Conservation (phyloP, 768 basidiomycete genomes). For the Tulasnella sp. region DNA sequence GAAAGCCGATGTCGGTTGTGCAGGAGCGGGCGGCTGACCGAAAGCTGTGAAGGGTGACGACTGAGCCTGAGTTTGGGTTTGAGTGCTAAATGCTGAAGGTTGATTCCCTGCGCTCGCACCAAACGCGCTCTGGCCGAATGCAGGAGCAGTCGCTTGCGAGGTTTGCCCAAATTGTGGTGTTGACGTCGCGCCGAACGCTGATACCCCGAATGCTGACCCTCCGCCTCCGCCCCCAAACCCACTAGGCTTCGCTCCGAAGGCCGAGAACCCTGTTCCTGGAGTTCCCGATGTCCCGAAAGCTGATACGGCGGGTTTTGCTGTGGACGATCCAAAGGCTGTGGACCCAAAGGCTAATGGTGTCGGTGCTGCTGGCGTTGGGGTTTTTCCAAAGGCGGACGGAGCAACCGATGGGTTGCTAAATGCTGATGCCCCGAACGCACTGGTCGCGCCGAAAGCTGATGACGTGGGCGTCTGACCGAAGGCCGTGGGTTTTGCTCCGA, state of each 20-base stretch:
- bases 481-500: constrained; percentile 22
- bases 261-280: constrained; percentile 20
- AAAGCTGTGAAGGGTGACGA: constrained; percentile 15
- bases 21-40: constrained; percentile 24
- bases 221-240: constrained; percentile 12
- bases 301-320: constrained; percentile 23
- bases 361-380: not conserved
- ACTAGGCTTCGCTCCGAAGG: constrained; percentile 19
- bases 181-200: constrained; percentile 12
- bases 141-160: constrained; percentile 21
- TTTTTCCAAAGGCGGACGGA: constrained; percentile 18
- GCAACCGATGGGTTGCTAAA: constrained; percentile 18
- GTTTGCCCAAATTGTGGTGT: not conserved
- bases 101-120: not conserved
- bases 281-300: constrained; percentile 25
- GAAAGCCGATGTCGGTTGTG: constrained; percentile 29
- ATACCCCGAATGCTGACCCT: constrained; percentile 30
- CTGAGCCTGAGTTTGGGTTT: too few relatives aligned
- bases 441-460: constrained; percentile 16
- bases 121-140: constrained; percentile 27
- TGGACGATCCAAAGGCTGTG: constrained; percentile 21
- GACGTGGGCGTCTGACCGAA: constrained; percentile 28
- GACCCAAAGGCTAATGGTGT: constrained; percentile 22
- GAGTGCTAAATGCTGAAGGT: constrained; percentile 34
- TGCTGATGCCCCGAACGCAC: constrained; percentile 20